These are phyloP conservation scores for Babesia bovis DNA, from an alignment of 169 alveolate species.

Conservation along the genomic window DNA sequence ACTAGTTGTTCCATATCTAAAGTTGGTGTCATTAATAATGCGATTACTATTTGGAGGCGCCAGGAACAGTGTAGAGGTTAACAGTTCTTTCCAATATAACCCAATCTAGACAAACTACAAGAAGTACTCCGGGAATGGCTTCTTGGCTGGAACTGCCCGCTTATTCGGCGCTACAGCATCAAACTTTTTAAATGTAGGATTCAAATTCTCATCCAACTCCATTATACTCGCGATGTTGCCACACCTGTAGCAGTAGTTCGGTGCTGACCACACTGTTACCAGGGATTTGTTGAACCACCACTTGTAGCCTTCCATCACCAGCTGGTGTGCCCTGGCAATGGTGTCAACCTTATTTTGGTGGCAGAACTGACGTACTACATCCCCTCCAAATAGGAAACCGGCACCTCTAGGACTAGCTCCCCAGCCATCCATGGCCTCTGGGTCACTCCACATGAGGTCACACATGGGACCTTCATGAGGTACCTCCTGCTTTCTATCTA, in stretches of 20 bases:
- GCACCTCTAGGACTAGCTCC: slow-evolving; percentile 99
- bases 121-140: slow-evolving; percentile 69
- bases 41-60: background rate
- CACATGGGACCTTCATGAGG: slow-evolving; percentile 99
- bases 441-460: slow-evolving; percentile 99
- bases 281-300: slow-evolving; percentile 93
- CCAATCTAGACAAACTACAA: slow-evolving; percentile 27
- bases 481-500: slow-evolving; percentile 95
- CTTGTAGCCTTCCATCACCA: slow-evolving; percentile 99
- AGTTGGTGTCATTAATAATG: background rate
- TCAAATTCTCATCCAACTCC: slow-evolving; percentile 88
- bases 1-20: background rate
- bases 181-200: slow-evolving; percentile 57
- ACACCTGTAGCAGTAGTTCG: slow-evolving; percentile 98
- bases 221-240: slow-evolving; percentile 98
- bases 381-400: slow-evolving; percentile 99
- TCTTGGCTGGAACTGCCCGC: slow-evolving; percentile 70
- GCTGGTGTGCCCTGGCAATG: slow-evolving; percentile 99
- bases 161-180: slow-evolving; percentile 69
- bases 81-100: no score
- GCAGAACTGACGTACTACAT: slow-evolving; percentile 90
- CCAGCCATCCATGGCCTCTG: slow-evolving; percentile 99
- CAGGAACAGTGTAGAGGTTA: no score
- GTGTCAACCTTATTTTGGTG: slow-evolving; percentile 91
- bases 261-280: slow-evolving; percentile 98